Percentiles rank a stretch among this genome's conserved stretches.
Evolutionary conservation across 345 rosid genomes (phyloP).

Genomic region (Turritis glabra): DNA sequence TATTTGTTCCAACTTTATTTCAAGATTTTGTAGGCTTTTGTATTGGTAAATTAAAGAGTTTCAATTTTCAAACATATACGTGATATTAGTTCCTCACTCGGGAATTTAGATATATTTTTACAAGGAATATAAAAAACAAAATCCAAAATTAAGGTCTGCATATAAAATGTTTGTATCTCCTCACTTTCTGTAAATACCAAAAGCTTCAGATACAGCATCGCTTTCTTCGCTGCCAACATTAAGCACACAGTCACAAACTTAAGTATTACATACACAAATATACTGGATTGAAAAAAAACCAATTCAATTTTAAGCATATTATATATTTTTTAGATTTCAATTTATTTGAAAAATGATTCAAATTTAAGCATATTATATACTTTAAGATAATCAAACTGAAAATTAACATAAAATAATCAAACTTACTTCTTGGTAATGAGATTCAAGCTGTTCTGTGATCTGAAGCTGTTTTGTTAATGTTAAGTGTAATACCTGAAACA

Average conservation of each 20-base stretch:
- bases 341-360: no score
- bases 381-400: neutral
- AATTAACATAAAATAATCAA: neutral
- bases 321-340: no score
- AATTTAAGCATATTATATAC: neutral
- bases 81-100: neutral
- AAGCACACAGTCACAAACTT: neutral
- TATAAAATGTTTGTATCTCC: neutral
- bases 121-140: neutral
- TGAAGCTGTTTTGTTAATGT: slow-evolving; percentile 74
- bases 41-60: neutral
- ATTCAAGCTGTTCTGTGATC: slow-evolving; percentile 62
- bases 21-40: neutral
- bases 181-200: neutral
- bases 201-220: slow-evolving; percentile 30
- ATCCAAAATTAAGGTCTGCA: neutral
- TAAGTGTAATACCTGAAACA: slow-evolving; percentile 66
- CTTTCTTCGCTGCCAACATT: slow-evolving; percentile 25
- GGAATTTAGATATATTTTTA: neutral
- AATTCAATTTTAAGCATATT: no score
- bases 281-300: neutral
- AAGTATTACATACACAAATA: neutral
- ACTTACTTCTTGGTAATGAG: slow-evolving; percentile 35
- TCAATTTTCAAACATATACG: neutral
- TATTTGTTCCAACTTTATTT: neutral